Percentiles rank a stretch among this genome's conserved stretches.
These are phyloP conservation scores for Cylindrotheca closterium DNA, from an alignment of 108 stramenopile species.

Conservation along the genomic window DNA sequence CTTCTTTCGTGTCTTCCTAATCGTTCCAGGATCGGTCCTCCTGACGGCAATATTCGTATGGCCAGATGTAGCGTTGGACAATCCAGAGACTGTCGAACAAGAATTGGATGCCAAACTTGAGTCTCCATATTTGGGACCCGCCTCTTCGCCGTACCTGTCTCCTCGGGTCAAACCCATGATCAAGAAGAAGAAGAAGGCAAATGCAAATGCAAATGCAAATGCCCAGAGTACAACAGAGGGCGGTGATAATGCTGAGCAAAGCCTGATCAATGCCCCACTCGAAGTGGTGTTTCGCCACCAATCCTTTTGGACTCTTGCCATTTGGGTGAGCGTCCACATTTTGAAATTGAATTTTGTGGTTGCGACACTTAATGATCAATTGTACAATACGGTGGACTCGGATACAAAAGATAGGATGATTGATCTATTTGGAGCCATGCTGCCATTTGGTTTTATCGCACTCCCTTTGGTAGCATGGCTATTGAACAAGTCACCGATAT, in stretches of 20 bases:
- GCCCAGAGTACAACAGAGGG: background rate
- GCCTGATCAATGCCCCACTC: constrained; percentile 19
- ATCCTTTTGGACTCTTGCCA: constrained; percentile 23
- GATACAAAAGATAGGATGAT: constrained; percentile 13
- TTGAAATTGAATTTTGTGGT: constrained; percentile 43
- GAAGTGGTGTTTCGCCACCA: constrained; percentile 10
- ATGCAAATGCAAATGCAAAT: background rate
- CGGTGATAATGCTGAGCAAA: background rate
- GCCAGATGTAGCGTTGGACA: constrained; percentile 22
- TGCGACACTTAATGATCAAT: constrained; percentile 41
- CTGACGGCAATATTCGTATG: constrained; percentile 36
- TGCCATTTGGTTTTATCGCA: constrained; percentile 41
- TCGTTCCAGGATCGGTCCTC: constrained; percentile 18
- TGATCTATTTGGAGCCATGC: constrained; percentile 39
- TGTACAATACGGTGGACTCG: constrained; percentile 5
- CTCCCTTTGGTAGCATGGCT: constrained; percentile 23
- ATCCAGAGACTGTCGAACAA: background rate
- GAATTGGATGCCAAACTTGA: background rate
- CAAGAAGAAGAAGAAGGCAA: background rate
- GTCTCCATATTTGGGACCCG: constrained; percentile 20
- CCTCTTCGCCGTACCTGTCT: background rate
- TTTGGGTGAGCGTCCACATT: constrained; percentile 36
- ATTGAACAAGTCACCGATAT: constrained; percentile 10
- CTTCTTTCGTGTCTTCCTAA: constrained; percentile 19
- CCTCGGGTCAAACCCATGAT: background rate